These are phyloP conservation scores for Coemansia sp. DNA, from an alignment of 192 early-diverging fungal genomes.

Conservation along the genomic window DNA sequence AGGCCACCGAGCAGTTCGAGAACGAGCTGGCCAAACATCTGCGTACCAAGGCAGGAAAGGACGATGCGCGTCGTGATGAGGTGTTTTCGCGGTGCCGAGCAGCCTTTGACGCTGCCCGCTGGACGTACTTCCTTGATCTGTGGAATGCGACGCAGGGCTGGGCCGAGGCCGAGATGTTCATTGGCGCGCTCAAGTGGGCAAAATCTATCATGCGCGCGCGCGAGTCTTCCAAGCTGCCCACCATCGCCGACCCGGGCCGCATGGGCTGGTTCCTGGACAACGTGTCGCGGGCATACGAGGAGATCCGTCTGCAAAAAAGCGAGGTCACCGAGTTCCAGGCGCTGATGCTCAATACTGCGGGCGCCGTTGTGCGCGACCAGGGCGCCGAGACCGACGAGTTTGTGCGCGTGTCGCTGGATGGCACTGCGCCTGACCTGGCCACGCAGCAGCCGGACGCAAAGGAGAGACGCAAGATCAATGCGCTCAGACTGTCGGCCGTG, in stretches of 20 bases:
- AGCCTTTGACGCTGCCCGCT: constrained; percentile 38
- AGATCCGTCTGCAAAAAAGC: constrained; percentile 31
- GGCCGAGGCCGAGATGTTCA: constrained; percentile 48
- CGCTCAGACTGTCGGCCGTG: constrained; percentile 32
- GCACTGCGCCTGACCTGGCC: constrained; percentile 5
- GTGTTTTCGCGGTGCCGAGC: constrained; percentile 20
- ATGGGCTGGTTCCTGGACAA: constrained; percentile 29
- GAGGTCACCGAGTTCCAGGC: constrained; percentile 51
- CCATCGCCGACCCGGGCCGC: neutral
- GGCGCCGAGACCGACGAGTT: constrained; percentile 26
- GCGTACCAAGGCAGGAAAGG: constrained; percentile 26
- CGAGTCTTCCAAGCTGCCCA: constrained; percentile 5
- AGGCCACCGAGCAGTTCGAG: constrained; percentile 32
- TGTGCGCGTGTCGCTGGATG: constrained; percentile 42
- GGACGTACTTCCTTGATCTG: constrained; percentile 45
- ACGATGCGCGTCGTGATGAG: constrained; percentile 32
- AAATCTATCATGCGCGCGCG: constrained; percentile 32
- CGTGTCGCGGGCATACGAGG: constrained; percentile 23
- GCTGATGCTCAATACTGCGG: constrained; percentile 33
- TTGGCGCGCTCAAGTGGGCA: constrained; percentile 41
- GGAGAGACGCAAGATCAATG: constrained; percentile 17
- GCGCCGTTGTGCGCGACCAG: constrained; percentile 39
- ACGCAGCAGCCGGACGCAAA: constrained; percentile 12
- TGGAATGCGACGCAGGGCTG: constrained; percentile 44
- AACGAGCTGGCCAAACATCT: constrained; percentile 38